These are phyloP conservation scores for Vigna radiata DNA, from an alignment of 306 rosid genomes.

Conservation along the genomic window DNA sequence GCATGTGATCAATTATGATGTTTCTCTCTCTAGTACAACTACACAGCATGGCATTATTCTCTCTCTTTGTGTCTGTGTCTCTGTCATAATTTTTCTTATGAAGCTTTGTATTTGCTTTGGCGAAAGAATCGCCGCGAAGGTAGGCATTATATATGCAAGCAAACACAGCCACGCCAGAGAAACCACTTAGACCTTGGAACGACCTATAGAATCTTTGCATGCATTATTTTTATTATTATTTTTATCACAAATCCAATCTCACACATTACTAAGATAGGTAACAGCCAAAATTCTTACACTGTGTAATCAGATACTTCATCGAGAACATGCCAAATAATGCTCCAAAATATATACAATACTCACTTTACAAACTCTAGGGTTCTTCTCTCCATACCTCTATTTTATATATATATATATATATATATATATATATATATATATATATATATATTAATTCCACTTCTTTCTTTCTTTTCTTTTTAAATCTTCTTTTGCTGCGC, in stretches of 20 bases:
- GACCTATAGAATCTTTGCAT: conserved; percentile 53
- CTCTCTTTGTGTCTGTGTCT: conserved; percentile 13
- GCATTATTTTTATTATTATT: background rate
- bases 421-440: no score
- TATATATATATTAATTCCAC: no score
- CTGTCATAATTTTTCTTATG: background rate
- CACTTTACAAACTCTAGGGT: background rate
- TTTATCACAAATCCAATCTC: conserved; percentile 42
- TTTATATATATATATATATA: no score
- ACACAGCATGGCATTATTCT: conserved; percentile 54
- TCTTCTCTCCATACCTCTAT: no score
- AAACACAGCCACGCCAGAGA: conserved; percentile 41
- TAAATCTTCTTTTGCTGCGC: background rate
- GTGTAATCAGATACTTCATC: conserved; percentile 27
- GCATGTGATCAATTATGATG: conserved; percentile 64
- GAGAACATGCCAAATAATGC: conserved; percentile 36
- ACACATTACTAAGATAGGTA: conserved; percentile 39
- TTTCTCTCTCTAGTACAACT: conserved; percentile 35
- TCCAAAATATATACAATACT: conserved; percentile 1
- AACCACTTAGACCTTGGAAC: conserved; percentile 40
- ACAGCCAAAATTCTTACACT: conserved; percentile 47
- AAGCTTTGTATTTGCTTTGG: conserved; percentile 46
- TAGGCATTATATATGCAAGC: conserved; percentile 55
- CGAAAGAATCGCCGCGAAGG: conserved; percentile 63
- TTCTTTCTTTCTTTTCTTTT: background rate